phyloP scores from a whole-genome alignment of 148 eudicot genomes.

The Vaccinium corymbosum region DNA sequence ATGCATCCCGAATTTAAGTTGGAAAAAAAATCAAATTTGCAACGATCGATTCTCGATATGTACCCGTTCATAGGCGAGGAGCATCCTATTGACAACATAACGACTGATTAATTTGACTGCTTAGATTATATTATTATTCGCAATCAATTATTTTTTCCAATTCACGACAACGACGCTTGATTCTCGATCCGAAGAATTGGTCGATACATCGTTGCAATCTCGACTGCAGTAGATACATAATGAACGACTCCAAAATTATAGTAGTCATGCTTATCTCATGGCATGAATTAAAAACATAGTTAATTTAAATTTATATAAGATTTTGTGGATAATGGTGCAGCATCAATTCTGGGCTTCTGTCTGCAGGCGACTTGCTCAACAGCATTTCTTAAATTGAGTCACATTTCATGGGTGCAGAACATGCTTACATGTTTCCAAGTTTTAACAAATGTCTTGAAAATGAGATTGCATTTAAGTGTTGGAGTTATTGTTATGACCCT shows the following conservation, averaged over 20 bases:
- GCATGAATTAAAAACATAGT: neutral
- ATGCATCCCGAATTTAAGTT: neutral
- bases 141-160: neutral
- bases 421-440: neutral
- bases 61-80: neutral
- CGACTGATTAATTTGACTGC: neutral
- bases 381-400: slow-evolving; percentile 6
- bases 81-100: neutral
- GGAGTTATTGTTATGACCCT: neutral
- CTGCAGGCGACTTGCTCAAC: slow-evolving; percentile 21
- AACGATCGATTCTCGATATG: neutral
- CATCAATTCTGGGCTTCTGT: slow-evolving; percentile 19
- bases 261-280: neutral
- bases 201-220: neutral
- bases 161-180: neutral
- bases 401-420: slow-evolving; percentile 11
- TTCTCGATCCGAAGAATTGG: neutral
- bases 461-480: neutral
- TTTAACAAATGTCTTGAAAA: neutral
- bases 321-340: slow-evolving; percentile 16
- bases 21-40: neutral
- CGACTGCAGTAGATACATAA: neutral
- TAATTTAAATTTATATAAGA: neutral
- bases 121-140: neutral
- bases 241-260: neutral